Conservation (phyloP, 2,329 filamentous ascomycete genomes). For the Boeremia lycopersici region DNA sequence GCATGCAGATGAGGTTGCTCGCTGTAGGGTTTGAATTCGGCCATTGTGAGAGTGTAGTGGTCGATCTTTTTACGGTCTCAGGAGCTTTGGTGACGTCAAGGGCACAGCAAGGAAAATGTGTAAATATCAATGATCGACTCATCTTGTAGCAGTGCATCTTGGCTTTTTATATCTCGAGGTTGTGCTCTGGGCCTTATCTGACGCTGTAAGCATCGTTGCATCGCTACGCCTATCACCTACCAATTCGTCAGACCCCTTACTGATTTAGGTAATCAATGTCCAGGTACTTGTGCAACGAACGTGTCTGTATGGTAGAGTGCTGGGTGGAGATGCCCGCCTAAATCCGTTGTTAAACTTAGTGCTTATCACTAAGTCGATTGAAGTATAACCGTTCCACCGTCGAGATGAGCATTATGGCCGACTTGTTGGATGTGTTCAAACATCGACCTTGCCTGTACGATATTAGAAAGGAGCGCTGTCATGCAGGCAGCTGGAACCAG, state of each 20-base stretch:
- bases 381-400: not conserved
- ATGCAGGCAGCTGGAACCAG: no score
- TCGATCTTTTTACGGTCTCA: not conserved
- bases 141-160: not conserved
- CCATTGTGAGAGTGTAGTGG: constrained; percentile 28
- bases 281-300: not conserved
- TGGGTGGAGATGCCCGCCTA: constrained; percentile 1
- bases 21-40: constrained; percentile 24
- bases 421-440: no score
- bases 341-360: not conserved
- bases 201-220: not conserved
- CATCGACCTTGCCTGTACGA: no score
- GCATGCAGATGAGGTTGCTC: constrained; percentile 33
- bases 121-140: not conserved
- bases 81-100: not conserved
- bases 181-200: not conserved
- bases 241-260: not conserved
- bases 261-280: not conserved
- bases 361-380: not conserved
- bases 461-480: no score
- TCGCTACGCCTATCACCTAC: not conserved
- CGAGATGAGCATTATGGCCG: no score
- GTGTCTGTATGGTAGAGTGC: not conserved
- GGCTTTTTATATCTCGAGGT: not conserved
- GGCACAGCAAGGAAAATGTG: not conserved